Conservation (phyloP, 352 stramenopile species). For the Pythium brachiatum region DNA sequence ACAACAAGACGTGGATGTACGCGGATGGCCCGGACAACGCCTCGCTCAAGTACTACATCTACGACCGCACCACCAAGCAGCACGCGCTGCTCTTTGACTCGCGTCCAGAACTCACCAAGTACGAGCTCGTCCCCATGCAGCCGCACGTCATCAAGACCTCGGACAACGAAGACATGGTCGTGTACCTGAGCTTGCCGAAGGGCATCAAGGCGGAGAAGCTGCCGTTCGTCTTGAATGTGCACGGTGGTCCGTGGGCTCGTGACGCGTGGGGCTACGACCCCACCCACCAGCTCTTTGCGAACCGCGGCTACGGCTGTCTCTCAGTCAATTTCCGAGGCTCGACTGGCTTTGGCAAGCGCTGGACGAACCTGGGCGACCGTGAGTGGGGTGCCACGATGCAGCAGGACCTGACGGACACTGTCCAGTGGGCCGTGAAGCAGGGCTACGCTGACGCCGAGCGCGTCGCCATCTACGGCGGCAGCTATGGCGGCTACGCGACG, state of each 20-base stretch:
- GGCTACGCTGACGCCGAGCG: constrained; percentile 47
- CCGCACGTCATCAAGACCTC: constrained; percentile 43
- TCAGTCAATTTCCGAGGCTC: constrained; percentile 70
- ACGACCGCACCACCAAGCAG: constrained; percentile 26
- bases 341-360: constrained; percentile 72
- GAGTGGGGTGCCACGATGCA: constrained; percentile 45
- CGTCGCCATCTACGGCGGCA: constrained; percentile 59
- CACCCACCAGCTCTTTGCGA: constrained; percentile 40
- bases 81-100: constrained; percentile 40
- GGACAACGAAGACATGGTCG: constrained; percentile 42
- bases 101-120: constrained; percentile 32
- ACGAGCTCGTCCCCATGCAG: constrained; percentile 36
- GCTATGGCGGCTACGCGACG: constrained; percentile 72
- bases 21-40: constrained; percentile 60
- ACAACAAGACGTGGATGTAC: constrained; percentile 65
- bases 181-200: constrained; percentile 40
- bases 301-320: constrained; percentile 42
- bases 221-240: constrained; percentile 39
- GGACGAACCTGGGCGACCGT: constrained; percentile 44
- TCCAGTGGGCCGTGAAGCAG: constrained; percentile 57
- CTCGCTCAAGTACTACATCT: constrained; percentile 46
- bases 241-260: constrained; percentile 40
- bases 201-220: constrained; percentile 28
- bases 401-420: constrained; percentile 47
- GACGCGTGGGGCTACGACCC: constrained; percentile 35